Percentiles rank a stretch among this genome's conserved stretches.
These are phyloP conservation scores for Periconia digitata DNA, from an alignment of 2,329 filamentous ascomycete genomes.

Conservation along the genomic window DNA sequence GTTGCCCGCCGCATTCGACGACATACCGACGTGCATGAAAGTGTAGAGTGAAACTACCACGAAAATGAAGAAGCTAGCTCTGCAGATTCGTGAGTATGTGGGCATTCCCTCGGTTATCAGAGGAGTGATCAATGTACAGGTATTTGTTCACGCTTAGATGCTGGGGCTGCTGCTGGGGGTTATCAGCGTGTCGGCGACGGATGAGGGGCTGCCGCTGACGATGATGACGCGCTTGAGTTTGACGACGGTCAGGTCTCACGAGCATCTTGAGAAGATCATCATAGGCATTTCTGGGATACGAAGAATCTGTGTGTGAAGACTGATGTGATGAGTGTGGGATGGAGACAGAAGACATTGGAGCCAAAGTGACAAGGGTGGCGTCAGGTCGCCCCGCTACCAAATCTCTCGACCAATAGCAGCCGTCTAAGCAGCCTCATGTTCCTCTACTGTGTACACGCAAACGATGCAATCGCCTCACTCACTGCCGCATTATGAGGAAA, in stretches of 20 bases:
- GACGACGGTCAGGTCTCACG: not conserved
- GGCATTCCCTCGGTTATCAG: not conserved
- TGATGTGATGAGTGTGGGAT: not conserved
- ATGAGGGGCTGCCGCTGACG: not conserved
- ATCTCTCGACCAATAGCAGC: not conserved
- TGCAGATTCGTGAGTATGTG: not conserved
- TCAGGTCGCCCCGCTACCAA: not conserved
- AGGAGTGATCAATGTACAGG: not conserved
- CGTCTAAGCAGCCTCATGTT: not conserved
- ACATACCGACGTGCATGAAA: conserved; percentile 8
- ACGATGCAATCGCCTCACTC: not conserved
- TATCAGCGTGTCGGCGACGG: not conserved
- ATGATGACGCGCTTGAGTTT: not conserved
- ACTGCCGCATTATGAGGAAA: not conserved
- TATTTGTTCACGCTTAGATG: conserved; percentile 3
- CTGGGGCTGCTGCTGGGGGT: not conserved
- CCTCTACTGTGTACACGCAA: not conserved
- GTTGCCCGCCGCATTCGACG: not conserved
- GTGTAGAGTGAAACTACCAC: conserved; percentile 10
- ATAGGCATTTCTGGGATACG: not conserved
- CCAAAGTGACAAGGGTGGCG: not conserved
- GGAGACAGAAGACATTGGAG: not conserved
- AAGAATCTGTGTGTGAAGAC: too few relatives aligned
- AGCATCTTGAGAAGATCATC: conserved; percentile 1
- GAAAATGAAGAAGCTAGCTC: conserved; percentile 9